phyloP scores from a whole-genome alignment of 192 early-diverging fungal species.

The Entomortierella lignicola region DNA sequence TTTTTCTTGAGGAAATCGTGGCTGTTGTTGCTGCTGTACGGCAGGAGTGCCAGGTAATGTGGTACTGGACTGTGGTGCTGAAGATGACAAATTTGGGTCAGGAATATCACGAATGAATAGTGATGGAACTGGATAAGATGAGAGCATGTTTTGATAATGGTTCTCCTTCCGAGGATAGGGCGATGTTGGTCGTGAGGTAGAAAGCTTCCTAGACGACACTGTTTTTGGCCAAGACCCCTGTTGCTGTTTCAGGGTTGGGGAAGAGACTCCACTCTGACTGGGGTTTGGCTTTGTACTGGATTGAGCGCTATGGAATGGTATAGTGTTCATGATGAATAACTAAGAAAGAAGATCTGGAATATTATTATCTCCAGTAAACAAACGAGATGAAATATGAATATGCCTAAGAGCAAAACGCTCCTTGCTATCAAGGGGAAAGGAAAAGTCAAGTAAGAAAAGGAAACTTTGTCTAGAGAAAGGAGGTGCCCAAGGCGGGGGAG shows the following conservation, averaged over 20 bases:
- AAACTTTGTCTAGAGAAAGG: neutral
- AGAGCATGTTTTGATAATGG: slow-evolving; percentile 38
- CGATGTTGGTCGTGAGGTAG: slow-evolving; percentile 28
- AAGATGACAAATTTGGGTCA: slow-evolving; percentile 6
- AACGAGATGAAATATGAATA: neutral
- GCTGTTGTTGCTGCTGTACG: slow-evolving; percentile 33
- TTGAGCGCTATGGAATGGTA: slow-evolving; percentile 21
- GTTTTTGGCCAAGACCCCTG: slow-evolving; percentile 45
- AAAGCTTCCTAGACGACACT: slow-evolving; percentile 27
- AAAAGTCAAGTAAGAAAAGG: neutral
- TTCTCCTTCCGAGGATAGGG: slow-evolving; percentile 46
- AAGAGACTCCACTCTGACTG: slow-evolving; percentile 7
- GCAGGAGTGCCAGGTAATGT: slow-evolving; percentile 6
- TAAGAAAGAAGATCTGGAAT: neutral
- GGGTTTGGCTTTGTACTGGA: neutral
- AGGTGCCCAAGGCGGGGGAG: neutral
- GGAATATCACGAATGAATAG: slow-evolving; percentile 47
- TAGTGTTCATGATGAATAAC: slow-evolving; percentile 33
- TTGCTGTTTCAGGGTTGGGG: slow-evolving; percentile 33
- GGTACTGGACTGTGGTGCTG: slow-evolving; percentile 4
- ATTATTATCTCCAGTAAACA: neutral
- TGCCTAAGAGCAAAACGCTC: neutral
- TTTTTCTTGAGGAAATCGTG: slow-evolving; percentile 16
- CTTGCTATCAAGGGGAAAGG: slow-evolving; percentile 4
- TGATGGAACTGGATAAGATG: slow-evolving; percentile 35